Evolutionary conservation across 2,329 filamentous ascomycete genomes (phyloP).

Genomic region (Pseudonectria foliicola): DNA sequence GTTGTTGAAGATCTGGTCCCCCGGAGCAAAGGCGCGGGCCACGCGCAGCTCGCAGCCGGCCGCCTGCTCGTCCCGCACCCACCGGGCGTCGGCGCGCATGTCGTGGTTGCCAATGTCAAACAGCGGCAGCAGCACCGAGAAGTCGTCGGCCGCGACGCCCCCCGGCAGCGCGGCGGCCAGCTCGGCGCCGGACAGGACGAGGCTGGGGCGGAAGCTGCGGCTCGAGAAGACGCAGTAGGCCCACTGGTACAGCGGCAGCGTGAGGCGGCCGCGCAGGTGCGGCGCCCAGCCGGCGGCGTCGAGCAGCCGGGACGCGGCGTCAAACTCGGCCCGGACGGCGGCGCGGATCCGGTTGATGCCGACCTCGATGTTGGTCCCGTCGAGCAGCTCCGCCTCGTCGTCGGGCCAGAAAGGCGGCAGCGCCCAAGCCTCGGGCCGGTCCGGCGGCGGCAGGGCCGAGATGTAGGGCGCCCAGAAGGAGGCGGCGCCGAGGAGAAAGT

Average conservation of each 20-base stretch:
- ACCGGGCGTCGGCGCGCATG: conserved; percentile 50
- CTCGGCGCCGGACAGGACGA: conserved; percentile 39
- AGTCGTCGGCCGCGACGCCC: conserved; percentile 42
- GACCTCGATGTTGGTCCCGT: conserved; percentile 46
- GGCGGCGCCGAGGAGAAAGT: conserved; percentile 49
- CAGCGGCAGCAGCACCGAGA: conserved; percentile 62
- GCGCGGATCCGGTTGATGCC: conserved; percentile 41
- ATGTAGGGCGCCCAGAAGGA: conserved; percentile 68
- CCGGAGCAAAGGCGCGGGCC: conserved; percentile 36
- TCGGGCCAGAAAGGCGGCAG: conserved; percentile 59
- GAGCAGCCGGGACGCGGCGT: conserved; percentile 34
- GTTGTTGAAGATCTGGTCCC: conserved; percentile 59
- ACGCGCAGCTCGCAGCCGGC: conserved; percentile 37
- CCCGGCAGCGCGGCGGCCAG: conserved; percentile 20
- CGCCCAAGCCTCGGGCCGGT: conserved; percentile 40
- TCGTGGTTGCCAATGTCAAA: conserved; percentile 68
- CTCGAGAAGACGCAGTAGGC: conserved; percentile 58
- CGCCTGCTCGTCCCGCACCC: conserved; percentile 42
- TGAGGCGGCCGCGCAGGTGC: conserved; percentile 30
- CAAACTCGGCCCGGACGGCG: conserved; percentile 40
- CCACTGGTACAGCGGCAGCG: conserved; percentile 52
- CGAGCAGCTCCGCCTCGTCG: conserved; percentile 50
- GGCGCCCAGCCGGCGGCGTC: conserved; percentile 15
- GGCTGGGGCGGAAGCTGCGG: conserved; percentile 55
- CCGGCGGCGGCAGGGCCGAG: conserved; percentile 54